Evolutionary conservation across 805 yeast species (phyloP), one percentile per base, ranked within the genome.

Genomic region (Candida morakotiae): DNA sequence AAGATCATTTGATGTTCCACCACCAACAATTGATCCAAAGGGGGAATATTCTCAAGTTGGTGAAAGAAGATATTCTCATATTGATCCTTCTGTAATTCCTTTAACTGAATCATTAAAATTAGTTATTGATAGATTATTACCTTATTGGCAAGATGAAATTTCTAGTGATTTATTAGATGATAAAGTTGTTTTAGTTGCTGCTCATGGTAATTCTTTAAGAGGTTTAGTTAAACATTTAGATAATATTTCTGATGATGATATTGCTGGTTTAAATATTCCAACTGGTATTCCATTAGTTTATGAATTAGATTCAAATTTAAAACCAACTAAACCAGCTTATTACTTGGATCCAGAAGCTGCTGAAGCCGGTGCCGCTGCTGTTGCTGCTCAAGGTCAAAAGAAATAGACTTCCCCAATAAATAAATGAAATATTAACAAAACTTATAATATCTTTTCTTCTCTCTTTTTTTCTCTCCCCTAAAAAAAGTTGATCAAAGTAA

Each of bases 321-420:
- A 79, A 71, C 97, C 97, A 71, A 73, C 82, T 62, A 88, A 88
- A 81, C 84, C 87, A 53, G 81, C 94, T 55, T 87, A 89, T 79
- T 89, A 89, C 82, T 83, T 89, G 71, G 98, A 89, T 73, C 98
- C 98, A 58, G 97, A 87, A 75, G 98, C 97, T 59, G 98, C 98
- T 59, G 96, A 89, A 49, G 96, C 96, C 39, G 98, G 98, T 77
- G 98, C 97, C 51, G 97, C 97, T 61, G 96, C 96, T 44, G 98
- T 89, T 55, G 98, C 97, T 56, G 87, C 87, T 56, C 98, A 89
- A 75, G 98, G 98, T 28, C 50, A 64, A 25, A 67, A 67, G 61
- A 63, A 64, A 51, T 62, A 58, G 41, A 34, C 35, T 34, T n/a
- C n/a, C n/a, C n/a, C n/a, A n/a, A n/a, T n/a, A n/a, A n/a, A n/a